Base-by-base conservation (phyloP, 148 eudicot species). In the Pharnaceum exiguum region DNA sequence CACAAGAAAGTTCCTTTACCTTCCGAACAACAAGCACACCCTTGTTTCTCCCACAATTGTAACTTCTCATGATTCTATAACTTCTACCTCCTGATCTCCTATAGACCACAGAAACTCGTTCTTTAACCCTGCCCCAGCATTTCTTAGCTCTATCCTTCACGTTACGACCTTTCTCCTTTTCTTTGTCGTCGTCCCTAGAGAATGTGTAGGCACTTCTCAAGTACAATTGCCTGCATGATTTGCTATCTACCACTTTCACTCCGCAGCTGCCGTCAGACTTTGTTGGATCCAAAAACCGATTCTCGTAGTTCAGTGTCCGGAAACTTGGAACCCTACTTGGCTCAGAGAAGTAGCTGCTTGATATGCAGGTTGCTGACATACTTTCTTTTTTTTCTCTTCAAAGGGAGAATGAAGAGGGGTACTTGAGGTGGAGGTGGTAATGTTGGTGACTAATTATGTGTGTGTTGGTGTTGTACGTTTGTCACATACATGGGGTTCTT, bases 201-300 rank as follows among this genome's bases (percentile, higher is more conserved):
- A 86, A 80, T 0, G 85, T 63, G 74, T 82, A 86, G 55, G 70
- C 63, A 67, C 88, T 85, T 51, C 83, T 67, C 10, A 82, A 57
- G 67, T 82, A 85, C 52, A 77, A 16, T 48, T 82, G 93, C 72
- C 93, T 64, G 67, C 82, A 79, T 31, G 88, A 85, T 18, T 70
- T 59, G 26, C 78, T 75, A 55, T 82, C 83, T 19, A 75, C 81
- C 56, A 77, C 77, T 44, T 59, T 31, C 29, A 39, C 51, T 7
- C 30, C 44, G 2, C 39, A 18, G 33, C 39, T 19, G 23, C 39
- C 44, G 27, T 55, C 62, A 24, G 28, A 22, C 21, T 36, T 33
- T 27, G 27, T 26, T 5, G 84, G 67, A 51, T 56, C 25, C 1
- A 79, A 57, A 50, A 85, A 79, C 30, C 76, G 80, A 12, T 62